Percentiles rank a stretch among this genome's conserved stretches.
Conservation (phyloP, 2,329 filamentous ascomycete species). For the Xylariomycetidae sp. region DNA sequence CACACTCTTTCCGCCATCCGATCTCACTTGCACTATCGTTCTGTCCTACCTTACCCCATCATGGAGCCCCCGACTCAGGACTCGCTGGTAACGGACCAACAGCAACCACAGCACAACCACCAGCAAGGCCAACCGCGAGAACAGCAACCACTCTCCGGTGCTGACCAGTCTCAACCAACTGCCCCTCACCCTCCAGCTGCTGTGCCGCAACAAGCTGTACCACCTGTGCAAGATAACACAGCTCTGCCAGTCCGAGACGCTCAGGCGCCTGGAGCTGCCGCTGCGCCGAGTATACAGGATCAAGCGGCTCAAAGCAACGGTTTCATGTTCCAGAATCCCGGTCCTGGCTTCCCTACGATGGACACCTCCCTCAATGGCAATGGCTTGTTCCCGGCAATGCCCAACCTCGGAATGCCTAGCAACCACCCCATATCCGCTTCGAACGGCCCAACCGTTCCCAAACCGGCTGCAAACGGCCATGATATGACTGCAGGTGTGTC, state of each 20-base stretch:
- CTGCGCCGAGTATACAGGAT: slow-evolving; percentile 6
- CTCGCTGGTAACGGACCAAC: too few relatives aligned
- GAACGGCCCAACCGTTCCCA: slow-evolving; percentile 4
- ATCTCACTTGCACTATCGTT: too few relatives aligned
- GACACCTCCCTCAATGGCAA: slow-evolving; percentile 14
- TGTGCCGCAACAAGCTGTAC: too few relatives aligned
- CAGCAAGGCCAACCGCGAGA: too few relatives aligned
- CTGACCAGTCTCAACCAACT: too few relatives aligned
- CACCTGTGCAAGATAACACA: too few relatives aligned
- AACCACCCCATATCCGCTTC: slow-evolving; percentile 10
- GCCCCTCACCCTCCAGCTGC: too few relatives aligned
- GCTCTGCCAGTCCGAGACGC: slow-evolving; percentile 8
- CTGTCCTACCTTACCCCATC: too few relatives aligned
- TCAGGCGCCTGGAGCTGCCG: slow-evolving; percentile 5
- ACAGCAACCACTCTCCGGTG: too few relatives aligned
- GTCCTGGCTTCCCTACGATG: slow-evolving; percentile 11
- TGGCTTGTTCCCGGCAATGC: slow-evolving; percentile 13
- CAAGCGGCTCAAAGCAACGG: slow-evolving; percentile 10
- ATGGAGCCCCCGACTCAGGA: too few relatives aligned
- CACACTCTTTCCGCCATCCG: too few relatives aligned
- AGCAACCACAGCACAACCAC: too few relatives aligned
- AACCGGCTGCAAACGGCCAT: slow-evolving; percentile 16
- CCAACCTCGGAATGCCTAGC: slow-evolving; percentile 10
- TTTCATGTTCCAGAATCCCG: slow-evolving; percentile 10
- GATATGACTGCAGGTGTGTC: slow-evolving; percentile 30